Conservation (phyloP, 164 flowering plant genomes). For the Stephania yunnanensis region DNA sequence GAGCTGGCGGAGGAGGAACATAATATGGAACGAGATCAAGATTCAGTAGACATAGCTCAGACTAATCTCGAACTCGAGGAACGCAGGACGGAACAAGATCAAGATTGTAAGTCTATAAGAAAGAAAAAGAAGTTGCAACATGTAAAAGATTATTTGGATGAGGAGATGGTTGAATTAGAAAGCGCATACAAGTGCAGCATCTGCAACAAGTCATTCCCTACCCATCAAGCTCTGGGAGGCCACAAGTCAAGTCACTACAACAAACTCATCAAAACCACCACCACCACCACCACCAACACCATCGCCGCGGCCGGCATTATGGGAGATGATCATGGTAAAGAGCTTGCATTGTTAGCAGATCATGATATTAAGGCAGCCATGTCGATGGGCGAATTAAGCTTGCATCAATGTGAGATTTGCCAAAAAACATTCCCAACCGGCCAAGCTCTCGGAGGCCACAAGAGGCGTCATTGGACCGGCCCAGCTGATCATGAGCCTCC, state of each 20-base stretch:
- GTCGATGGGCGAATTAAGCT: background rate
- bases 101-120: too few species aligned
- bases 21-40: constrained; percentile 6
- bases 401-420: constrained; percentile 31
- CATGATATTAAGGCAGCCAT: too few species aligned
- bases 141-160: too few species aligned
- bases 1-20: constrained; percentile 17
- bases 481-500: constrained; percentile 5
- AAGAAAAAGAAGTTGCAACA: too few species aligned
- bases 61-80: background rate
- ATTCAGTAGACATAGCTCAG: too few species aligned
- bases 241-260: constrained; percentile 54
- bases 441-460: constrained; percentile 42
- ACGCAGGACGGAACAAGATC: too few species aligned
- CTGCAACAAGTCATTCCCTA: constrained; percentile 41
- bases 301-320: background rate
- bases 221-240: constrained; percentile 71
- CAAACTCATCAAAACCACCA: constrained; percentile 17
- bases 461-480: constrained; percentile 27
- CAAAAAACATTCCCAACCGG: constrained; percentile 31
- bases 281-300: background rate
- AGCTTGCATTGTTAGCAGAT: background rate
- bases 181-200: constrained; percentile 31
- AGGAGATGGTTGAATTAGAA: constrained; percentile 20
- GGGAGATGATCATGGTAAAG: background rate